Percentiles rank a stretch among this genome's conserved stretches.
These are phyloP conservation scores for Xylaria digitata DNA, from an alignment of 2,329 filamentous ascomycete species.

Conservation along the genomic window DNA sequence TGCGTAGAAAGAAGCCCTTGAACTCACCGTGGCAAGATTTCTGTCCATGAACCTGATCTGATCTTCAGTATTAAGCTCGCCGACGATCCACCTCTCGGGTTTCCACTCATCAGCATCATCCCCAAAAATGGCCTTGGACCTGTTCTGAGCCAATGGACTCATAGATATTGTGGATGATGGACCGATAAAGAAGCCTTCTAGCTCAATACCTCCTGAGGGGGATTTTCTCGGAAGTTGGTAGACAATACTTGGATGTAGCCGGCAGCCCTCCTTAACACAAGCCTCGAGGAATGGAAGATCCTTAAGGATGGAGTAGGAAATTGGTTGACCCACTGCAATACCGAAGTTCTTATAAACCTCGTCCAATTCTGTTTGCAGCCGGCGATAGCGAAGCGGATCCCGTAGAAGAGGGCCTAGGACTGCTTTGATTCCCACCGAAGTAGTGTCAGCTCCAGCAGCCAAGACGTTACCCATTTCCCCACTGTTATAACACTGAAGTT, in stretches of 20 bases:
- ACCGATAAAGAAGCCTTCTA: conserved; percentile 10
- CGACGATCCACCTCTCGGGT: conserved; percentile 9
- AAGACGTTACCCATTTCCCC: background rate
- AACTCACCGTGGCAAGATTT: conserved; percentile 7
- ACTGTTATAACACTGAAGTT: no score
- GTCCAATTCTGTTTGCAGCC: conserved; percentile 11
- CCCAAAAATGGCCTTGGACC: conserved; percentile 1
- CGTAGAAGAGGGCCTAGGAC: conserved; percentile 1
- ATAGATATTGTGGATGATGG: conserved; percentile 1
- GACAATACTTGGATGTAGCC: background rate
- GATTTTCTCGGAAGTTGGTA: conserved; percentile 1
- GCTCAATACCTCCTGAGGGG: background rate
- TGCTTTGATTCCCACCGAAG: conserved; percentile 7
- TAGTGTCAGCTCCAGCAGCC: conserved; percentile 11
- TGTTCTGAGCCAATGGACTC: conserved; percentile 8
- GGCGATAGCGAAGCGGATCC: background rate
- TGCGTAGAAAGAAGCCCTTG: background rate
- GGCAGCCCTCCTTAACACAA: conserved; percentile 6
- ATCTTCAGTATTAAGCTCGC: conserved; percentile 5
- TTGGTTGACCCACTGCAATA: background rate
- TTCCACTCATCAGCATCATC: conserved; percentile 14
- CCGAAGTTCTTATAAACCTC: background rate
- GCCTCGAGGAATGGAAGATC: conserved; percentile 2
- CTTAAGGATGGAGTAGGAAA: background rate
- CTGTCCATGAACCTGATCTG: conserved; percentile 12